phyloP scores from a whole-genome alignment of 768 basidiomycete species.

The Tricholoma hemisulphureum region DNA sequence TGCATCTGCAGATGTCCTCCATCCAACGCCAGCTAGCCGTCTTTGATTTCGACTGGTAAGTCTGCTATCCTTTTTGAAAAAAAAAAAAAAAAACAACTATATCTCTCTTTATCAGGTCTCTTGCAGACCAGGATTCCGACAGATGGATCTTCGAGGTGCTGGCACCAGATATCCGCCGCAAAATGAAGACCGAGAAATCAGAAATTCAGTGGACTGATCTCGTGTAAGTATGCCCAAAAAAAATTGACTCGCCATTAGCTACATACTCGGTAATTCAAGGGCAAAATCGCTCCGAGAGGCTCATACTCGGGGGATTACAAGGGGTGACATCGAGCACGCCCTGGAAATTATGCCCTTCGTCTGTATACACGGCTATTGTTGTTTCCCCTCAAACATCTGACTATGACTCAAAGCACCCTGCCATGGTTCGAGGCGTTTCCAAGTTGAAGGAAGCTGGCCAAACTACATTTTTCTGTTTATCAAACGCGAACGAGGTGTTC shows the following conservation, averaged over 20 bases:
- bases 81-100: too few relatives aligned
- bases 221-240: conserved; percentile 55
- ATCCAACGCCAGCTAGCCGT: conserved; percentile 71
- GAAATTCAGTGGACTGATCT: conserved; percentile 90
- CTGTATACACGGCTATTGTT: conserved; percentile 28
- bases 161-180: conserved; percentile 77
- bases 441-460: conserved; percentile 62
- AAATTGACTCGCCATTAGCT: not conserved
- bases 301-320: conserved; percentile 64
- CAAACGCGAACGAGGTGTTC: conserved; percentile 91
- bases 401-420: conserved; percentile 77
- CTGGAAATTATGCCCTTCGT: conserved; percentile 87
- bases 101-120: conserved; percentile 56
- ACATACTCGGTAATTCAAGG: conserved; percentile 33
- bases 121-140: conserved; percentile 96
- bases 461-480: conserved; percentile 87
- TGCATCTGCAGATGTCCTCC: conserved; percentile 25
- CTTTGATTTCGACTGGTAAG: conserved; percentile 96
- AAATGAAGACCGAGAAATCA: conserved; percentile 66
- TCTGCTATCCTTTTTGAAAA: not conserved
- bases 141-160: conserved; percentile 90
- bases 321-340: conserved; percentile 73
- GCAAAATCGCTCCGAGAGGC: conserved; percentile 72
- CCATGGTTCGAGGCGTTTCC: conserved; percentile 89
- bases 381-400: not conserved